These are phyloP conservation scores for Penicillium cosmopolitanum DNA, from an alignment of 495 filamentous ascomycete genomes.

Conservation along the genomic window DNA sequence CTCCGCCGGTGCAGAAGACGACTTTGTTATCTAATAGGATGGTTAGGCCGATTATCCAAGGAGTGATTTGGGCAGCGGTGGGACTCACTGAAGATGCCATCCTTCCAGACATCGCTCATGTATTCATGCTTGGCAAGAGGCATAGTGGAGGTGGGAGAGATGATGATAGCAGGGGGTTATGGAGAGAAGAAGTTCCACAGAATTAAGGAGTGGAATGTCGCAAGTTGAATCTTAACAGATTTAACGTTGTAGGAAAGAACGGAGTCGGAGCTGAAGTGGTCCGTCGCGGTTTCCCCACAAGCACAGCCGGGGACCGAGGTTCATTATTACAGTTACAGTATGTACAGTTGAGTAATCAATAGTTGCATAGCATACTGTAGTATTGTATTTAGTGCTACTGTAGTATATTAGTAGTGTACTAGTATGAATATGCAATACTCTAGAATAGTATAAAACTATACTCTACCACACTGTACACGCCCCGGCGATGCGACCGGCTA, in stretches of 20 bases:
- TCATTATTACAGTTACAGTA: background rate
- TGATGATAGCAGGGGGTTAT: background rate
- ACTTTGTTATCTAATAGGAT: conserved; percentile 73
- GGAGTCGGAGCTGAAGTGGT: conserved; percentile 2
- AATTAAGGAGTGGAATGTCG: too few species aligned
- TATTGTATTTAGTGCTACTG: too few species aligned
- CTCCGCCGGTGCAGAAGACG: conserved; percentile 93
- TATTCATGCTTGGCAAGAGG: conserved; percentile 71
- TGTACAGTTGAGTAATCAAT: background rate
- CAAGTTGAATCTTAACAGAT: background rate
- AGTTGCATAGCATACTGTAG: too few species aligned
- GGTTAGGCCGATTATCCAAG: conserved; percentile 10
- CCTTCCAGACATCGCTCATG: conserved; percentile 78
- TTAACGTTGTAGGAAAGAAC: background rate
- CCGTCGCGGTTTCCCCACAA: conserved; percentile 32
- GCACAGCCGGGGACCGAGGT: conserved; percentile 24
- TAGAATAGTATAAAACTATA: too few species aligned
- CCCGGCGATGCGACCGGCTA: too few species aligned
- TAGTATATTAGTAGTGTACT: too few species aligned
- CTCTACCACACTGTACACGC: too few species aligned
- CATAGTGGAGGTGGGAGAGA: conserved; percentile 35
- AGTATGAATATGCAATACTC: too few species aligned
- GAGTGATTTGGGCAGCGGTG: background rate
- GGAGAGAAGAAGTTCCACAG: background rate
- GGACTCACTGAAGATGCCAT: conserved; percentile 75